Conservation (phyloP, 345 rosid species). For the Eucalyptus guilfoylei region DNA sequence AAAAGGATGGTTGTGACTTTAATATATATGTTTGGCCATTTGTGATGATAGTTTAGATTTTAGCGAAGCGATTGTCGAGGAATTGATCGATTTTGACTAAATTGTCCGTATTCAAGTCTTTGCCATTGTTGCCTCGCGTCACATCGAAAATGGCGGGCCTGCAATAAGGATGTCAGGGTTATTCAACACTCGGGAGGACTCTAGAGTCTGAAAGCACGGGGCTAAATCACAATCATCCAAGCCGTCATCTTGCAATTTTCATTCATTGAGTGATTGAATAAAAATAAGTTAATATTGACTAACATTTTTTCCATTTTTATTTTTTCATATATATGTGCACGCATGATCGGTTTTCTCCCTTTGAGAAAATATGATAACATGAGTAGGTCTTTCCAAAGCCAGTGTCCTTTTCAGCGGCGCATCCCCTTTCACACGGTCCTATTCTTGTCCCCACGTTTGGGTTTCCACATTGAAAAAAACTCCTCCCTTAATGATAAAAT, state of each 20-base stretch:
- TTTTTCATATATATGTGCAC: not conserved
- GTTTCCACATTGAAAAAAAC: no score
- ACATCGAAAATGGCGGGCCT: not conserved
- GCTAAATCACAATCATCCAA: not conserved
- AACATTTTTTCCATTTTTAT: not conserved
- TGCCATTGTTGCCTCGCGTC: not conserved
- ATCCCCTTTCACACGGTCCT: no score
- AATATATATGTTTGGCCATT: not conserved
- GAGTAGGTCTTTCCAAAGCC: no score
- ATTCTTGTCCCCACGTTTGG: no score
- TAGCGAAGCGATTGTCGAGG: not conserved
- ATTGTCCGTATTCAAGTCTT: not conserved
- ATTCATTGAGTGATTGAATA: not conserved
- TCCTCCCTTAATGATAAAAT: no score
- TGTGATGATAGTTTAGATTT: not conserved
- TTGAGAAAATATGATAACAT: no score
- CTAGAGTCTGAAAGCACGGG: not conserved
- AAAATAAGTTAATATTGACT: not conserved
- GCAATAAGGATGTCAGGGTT: accelerated
- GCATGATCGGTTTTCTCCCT: no score
- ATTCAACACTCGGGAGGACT: not conserved
- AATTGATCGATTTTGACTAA: not conserved
- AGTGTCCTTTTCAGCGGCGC: no score
- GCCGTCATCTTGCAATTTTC: not conserved
- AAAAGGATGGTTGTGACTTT: not conserved